These are phyloP conservation scores for Allium fistulosum DNA, from an alignment of 106 monocot species.

Conservation along the genomic window DNA sequence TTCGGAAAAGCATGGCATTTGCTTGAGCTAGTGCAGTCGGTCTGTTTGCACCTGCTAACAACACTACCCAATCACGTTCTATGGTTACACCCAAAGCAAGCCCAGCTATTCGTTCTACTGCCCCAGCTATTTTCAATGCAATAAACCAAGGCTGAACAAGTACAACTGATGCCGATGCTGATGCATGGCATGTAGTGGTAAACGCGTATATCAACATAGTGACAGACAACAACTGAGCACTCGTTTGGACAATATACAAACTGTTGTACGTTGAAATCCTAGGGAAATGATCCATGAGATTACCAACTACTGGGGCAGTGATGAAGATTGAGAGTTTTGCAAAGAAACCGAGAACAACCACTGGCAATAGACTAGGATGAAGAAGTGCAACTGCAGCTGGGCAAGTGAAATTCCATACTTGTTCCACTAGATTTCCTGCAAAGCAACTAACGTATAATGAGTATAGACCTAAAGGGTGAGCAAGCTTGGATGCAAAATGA, in stretches of 20 bases:
- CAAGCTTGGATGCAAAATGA: no score
- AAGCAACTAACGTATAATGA: no score
- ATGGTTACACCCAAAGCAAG: slow-evolving; percentile 78
- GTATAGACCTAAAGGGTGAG: no score
- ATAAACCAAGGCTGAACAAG: slow-evolving; percentile 91
- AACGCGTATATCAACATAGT: slow-evolving; percentile 68
- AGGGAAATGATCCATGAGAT: slow-evolving; percentile 37
- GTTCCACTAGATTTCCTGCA: no score
- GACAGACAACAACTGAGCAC: slow-evolving; percentile 74
- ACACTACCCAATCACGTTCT: slow-evolving; percentile 95
- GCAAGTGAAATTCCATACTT: no score
- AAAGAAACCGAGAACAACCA: no score
- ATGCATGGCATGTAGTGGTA: slow-evolving; percentile 14
- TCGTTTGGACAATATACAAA: slow-evolving; percentile 69
- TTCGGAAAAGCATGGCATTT: slow-evolving; percentile 61
- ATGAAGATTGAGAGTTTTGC: slow-evolving; percentile 64
- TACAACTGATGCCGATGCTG: slow-evolving; percentile 34
- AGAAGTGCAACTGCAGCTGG: no score
- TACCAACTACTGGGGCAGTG: slow-evolving; percentile 42
- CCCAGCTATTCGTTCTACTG: slow-evolving; percentile 73
- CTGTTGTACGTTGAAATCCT: slow-evolving; percentile 68
- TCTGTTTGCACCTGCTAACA: slow-evolving; percentile 82
- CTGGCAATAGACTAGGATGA: no score
- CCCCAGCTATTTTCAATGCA: slow-evolving; percentile 47
- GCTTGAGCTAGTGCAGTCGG: slow-evolving; percentile 81